Base-by-base conservation (phyloP, 202 grass and related monocot genomes). In the Hordeum pubiflorum region DNA sequence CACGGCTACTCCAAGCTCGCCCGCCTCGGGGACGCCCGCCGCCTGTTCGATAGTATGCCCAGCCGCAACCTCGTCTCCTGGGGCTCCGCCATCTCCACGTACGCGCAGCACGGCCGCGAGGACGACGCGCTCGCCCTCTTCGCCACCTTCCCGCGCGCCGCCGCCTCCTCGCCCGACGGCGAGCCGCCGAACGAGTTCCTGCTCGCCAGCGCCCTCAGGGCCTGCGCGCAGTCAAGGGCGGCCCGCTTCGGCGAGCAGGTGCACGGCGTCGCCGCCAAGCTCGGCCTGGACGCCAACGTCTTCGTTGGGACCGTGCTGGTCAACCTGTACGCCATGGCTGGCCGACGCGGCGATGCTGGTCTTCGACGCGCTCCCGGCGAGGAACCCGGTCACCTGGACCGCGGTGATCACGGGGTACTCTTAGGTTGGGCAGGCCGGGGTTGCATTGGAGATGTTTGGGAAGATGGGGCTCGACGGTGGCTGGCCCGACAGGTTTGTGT, bases 351-450 rank as follows among this genome's bases (percentile, higher is more conserved):
- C 84, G 0, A 87, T 91, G 67, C 27, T 3, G 13, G 69, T 91
- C 79, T 91, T 97, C 31, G 9, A 84, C 58, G 74, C 82, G 10
- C 89, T 93, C 27, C 87, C 87, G 12, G 67, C 14, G 15, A 93
- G 57, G 80, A 93, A 84, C 70, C 86, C 73, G 0, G 89, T 87
- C 31, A 93, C 91, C 58, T 97, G 94, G 94, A 97, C 89, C 15
- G 86, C 85, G 4, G 74, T 93, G 60, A 91, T 90, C 22, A 72
- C 91, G 13, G 89, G 87, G 20, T 91, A 93, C 68, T 84, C 80
- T 11, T 77, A 84, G 69, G 77, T 55, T 22, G 94, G 89, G 9
- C 77, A 81, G 20, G 63, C 77, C 1, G 23, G 38, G 39, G 20
- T 58, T 43, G 77, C 91, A 7, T 70, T 97, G 57, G 67, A 81